Evolutionary conservation across 768 basidiomycete genomes (phyloP), one percentile per base, ranked within the genome.

Genomic region (Galerina sulciceps): DNA sequence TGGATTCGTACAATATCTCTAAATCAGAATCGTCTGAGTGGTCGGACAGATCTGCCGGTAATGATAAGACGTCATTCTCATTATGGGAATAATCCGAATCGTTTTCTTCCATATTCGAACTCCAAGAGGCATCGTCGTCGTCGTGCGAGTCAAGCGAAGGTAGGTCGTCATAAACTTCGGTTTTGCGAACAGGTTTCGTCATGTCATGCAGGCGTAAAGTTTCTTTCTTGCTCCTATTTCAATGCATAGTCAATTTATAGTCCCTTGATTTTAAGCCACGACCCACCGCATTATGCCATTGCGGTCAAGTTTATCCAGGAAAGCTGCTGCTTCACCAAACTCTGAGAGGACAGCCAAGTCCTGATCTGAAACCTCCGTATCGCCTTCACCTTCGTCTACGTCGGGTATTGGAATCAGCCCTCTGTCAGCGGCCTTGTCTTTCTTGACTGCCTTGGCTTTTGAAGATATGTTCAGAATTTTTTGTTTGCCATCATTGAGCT

Each of bases 221-320:
- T 72, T 92, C 93, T 64, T 89, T 91, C 74, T 93, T 93, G 67
- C 91, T 94, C 85, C 92, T 96, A 59, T 31, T 58, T 46, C 50
- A 44, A 10, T 14, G 56, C 3, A 51, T 41, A 6, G 59, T 41
- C 55, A 48, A 35, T 36, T 34, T 18, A 37, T 15, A 15, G 53
- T 31, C 13, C 42, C 37, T 9, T 4, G 41, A 52, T 10, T 22
- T 11, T 31, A 8, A 31, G 26, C 26, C 26, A 31, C 13, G 15
- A 49, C 61, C 74, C 83, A 92, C 96, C 89, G 83, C 60, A 91
- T 80, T 57, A 98, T 90, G n/a, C 85, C 90, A 64, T 85, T 86
- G 60, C 82, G 80, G 72, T 98, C 94, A 53, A 97, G 74, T 18
- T 75, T 76, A 34, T 81, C 75, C 59, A 98, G 73, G 73, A 98